Conservation (phyloP, 2,329 filamentous ascomycete genomes). For the Diplodia seriata region DNA sequence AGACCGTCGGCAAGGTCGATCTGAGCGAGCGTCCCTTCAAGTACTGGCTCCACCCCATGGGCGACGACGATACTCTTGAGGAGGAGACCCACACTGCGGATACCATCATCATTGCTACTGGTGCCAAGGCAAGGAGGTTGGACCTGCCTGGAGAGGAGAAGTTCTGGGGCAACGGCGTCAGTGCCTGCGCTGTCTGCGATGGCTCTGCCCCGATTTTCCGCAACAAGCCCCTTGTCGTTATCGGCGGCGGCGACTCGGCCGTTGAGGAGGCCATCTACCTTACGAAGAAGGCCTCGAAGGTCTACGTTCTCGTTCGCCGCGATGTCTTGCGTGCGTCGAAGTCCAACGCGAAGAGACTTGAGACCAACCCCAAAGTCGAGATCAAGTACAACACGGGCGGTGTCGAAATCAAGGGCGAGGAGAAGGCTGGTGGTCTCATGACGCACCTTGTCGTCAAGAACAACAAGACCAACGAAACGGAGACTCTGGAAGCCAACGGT, state of each 20-base stretch:
- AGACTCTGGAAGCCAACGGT: constrained; percentile 88
- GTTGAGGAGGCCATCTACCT: constrained; percentile 97
- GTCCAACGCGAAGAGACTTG: constrained; percentile 87
- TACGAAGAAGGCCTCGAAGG: constrained; percentile 95
- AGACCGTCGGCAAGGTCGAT: constrained; percentile 90
- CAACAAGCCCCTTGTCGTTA: constrained; percentile 93
- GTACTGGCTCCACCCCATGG: constrained; percentile 75
- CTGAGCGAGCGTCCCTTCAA: constrained; percentile 84
- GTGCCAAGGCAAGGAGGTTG: constrained; percentile 86
- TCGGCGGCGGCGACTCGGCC: constrained; percentile 94
- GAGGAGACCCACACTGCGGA: constrained; percentile 82
- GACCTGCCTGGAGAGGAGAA: constrained; percentile 86
- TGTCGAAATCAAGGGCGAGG: constrained; percentile 83
- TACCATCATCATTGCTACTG: constrained; percentile 91
- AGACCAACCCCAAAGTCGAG: constrained; percentile 86
- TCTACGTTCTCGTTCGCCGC: constrained; percentile 89
- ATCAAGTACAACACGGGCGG: constrained; percentile 85
- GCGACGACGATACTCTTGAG: constrained; percentile 78
- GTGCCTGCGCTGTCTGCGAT: constrained; percentile 96
- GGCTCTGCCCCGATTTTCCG: constrained; percentile 97
- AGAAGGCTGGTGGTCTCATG: constrained; percentile 79
- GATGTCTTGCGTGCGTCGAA: constrained; percentile 86
- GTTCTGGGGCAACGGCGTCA: constrained; percentile 98
- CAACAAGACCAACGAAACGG: constrained; percentile 73
- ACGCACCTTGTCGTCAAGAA: constrained; percentile 85